Conservation (phyloP, 352 stramenopile genomes). For the Stramenopiles sp. region DNA sequence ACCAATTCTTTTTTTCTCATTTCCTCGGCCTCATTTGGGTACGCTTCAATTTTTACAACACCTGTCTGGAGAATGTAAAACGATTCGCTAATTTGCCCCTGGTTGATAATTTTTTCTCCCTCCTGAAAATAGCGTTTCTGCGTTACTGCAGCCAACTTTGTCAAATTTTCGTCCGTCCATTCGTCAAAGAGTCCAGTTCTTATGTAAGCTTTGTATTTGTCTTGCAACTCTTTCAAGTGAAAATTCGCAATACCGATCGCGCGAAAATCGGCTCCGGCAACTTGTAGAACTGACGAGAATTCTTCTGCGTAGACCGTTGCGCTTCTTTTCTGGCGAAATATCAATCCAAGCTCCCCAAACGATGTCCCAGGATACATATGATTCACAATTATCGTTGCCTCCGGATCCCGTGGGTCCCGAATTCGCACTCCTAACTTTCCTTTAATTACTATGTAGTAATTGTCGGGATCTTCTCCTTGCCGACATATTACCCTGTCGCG, state of each 20-base stretch:
- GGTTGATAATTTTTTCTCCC: background rate
- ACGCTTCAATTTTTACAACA: background rate
- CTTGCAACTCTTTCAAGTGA: background rate
- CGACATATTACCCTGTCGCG: background rate
- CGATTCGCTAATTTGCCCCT: background rate
- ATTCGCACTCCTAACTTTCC: background rate
- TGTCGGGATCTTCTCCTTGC: background rate
- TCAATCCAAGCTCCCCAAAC: background rate
- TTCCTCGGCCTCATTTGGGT: background rate
- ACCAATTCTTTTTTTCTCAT: background rate
- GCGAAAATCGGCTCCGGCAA: background rate
- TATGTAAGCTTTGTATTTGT: background rate
- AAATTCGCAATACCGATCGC: slow-evolving; percentile 2
- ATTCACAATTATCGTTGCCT: background rate
- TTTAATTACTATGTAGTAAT: background rate
- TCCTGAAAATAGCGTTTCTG: background rate
- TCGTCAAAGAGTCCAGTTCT: background rate
- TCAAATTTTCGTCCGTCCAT: slow-evolving; percentile 4
- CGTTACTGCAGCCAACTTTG: background rate
- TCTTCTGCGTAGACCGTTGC: background rate
- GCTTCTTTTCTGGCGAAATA: background rate
- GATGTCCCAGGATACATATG: background rate
- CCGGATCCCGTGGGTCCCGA: background rate
- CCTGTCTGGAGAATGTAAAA: background rate
- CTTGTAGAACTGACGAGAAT: background rate